Base-by-base conservation (phyloP, 495 filamentous ascomycete species). In the Saxophila tyrrhenica region DNA sequence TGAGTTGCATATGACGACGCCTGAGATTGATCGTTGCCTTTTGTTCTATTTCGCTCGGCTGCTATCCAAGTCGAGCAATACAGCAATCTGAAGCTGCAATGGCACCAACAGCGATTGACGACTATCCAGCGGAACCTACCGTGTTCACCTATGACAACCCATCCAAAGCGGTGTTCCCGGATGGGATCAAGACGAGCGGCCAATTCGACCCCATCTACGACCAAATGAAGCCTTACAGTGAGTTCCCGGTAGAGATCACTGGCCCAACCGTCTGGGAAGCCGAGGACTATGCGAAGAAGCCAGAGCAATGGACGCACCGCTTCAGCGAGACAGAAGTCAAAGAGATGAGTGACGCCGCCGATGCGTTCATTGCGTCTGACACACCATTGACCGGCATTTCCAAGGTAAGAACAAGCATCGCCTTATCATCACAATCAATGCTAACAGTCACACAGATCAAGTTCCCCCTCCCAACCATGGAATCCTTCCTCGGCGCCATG, bases 251-350 rank as follows among this genome's bases (percentile, higher is more conserved):
- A 47, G 67, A 78, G 25, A 88, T 91, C 57, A 71, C 75, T 2
- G 87, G 87, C 7, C 78, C 78, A 8, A 92, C 87, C 0, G 80
- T 89, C 39, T 95, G 89, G 89, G 75, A 80, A 55, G 72, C 78
- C 0, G 80, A 85, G 21, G 84, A 90, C 39, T 91, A 84, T 65
- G 68, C 67, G 47, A 64, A 80, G 52, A 72, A 81, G 54, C 83
- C 86, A 0, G 82, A 88, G 65, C 73, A 75, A 62, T 94, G 88
- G 87, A 80, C 81, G 0, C 86, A 90, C 69, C 68, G 65, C 9
- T 85, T 92, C 65, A 79, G 72, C 13, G 65, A 70, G 1, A 71
- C 77, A 1, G 85, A 94, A 64, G 69, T 89, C 25, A 64, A 69
- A 15, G 88, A 91, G 61, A 77, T 95, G 48, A 78, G 77, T 56